Evolutionary conservation across 2,329 filamentous ascomycete species (phyloP).

Genomic region (Phaeosphaeriaceae sp.): DNA sequence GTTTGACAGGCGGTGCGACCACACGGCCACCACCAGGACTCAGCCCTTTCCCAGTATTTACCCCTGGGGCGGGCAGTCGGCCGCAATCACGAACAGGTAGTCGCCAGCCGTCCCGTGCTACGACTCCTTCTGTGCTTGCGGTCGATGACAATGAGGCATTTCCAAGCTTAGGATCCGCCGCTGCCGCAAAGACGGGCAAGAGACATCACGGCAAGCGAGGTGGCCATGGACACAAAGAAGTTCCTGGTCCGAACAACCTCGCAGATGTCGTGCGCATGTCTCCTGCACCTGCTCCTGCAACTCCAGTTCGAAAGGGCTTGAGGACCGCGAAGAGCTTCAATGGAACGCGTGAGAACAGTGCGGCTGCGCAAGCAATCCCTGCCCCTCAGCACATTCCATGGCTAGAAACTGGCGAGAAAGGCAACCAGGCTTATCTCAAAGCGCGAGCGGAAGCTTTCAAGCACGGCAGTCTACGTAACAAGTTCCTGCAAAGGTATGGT

Average conservation of each 20-base stretch:
- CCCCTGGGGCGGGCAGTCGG: conserved; percentile 62
- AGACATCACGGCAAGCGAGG: conserved; percentile 93
- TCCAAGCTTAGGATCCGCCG: conserved; percentile 81
- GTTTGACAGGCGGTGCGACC: conserved; percentile 41
- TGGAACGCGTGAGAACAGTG: conserved; percentile 76
- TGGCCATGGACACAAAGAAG: conserved; percentile 71
- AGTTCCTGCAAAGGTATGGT: conserved; percentile 86
- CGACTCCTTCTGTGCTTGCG: conserved; percentile 72
- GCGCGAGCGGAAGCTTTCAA: conserved; percentile 95
- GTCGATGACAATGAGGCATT: conserved; percentile 97
- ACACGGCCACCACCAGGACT: conserved; percentile 73
- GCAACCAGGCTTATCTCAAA: conserved; percentile 94
- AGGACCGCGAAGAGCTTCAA: conserved; percentile 72
- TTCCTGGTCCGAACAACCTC: conserved; percentile 71
- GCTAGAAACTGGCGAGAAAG: conserved; percentile 89
- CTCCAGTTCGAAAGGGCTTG: conserved; percentile 63
- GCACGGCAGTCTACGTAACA: conserved; percentile 94
- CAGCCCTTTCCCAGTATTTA: conserved; percentile 67
- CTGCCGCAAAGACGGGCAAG: conserved; percentile 76
- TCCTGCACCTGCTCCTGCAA: conserved; percentile 75
- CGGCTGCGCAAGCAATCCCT: conserved; percentile 81
- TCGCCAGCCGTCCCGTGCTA: conserved; percentile 72
- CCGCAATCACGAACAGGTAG: conserved; percentile 85
- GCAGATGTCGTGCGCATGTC: conserved; percentile 97
- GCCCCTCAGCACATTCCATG: conserved; percentile 93